phyloP scores from a whole-genome alignment of 495 filamentous ascomycete genomes.

The Trichoderma reesei region DNA sequence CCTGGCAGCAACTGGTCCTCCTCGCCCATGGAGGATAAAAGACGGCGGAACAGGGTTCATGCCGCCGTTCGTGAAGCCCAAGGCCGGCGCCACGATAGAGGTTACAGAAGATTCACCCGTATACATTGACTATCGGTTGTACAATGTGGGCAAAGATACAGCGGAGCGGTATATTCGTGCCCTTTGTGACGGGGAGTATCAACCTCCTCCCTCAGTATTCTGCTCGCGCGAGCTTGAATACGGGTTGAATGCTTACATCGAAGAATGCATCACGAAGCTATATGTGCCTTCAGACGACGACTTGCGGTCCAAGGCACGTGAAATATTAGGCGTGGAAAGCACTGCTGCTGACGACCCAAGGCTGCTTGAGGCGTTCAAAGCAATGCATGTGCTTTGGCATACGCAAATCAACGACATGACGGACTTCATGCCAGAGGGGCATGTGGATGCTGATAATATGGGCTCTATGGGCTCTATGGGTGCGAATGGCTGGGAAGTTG shows the following conservation, averaged over 20 bases:
- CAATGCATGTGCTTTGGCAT: not conserved
- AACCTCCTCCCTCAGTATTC: slow-evolving; percentile 32
- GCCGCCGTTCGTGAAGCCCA: not conserved
- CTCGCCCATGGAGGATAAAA: not conserved
- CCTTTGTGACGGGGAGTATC: slow-evolving; percentile 27
- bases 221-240: slow-evolving; percentile 44
- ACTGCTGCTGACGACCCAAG: slow-evolving; percentile 40
- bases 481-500: not conserved
- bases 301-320: slow-evolving; percentile 29
- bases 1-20: slow-evolving; percentile 15
- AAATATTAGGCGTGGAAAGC: slow-evolving; percentile 28
- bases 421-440: not conserved
- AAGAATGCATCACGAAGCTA: slow-evolving; percentile 14
- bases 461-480: not conserved
- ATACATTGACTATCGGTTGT: not conserved
- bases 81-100: not conserved
- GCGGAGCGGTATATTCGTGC: slow-evolving; percentile 7
- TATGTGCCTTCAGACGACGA: slow-evolving; percentile 27
- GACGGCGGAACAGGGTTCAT: not conserved
- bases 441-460: not conserved
- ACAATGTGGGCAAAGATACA: not conserved
- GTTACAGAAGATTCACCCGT: not conserved
- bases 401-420: not conserved
- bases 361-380: slow-evolving; percentile 39
- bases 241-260: slow-evolving; percentile 18